These are phyloP conservation scores for Sphaceloma murrayae DNA, from an alignment of 2,329 filamentous ascomycete species.

Conservation along the genomic window DNA sequence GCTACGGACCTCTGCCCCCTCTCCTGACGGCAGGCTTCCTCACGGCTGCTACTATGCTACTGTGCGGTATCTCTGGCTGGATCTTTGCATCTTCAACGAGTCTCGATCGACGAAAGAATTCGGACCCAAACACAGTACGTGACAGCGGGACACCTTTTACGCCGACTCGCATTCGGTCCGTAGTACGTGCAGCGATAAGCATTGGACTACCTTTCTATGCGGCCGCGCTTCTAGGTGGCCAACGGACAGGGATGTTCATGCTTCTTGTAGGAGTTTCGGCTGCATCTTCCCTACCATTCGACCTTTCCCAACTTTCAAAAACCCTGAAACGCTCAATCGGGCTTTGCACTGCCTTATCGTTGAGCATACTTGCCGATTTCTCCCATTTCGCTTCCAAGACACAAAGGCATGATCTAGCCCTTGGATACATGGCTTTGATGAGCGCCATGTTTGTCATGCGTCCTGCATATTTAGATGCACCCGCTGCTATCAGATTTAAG, in stretches of 20 bases:
- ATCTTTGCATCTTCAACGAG: conserved; percentile 24
- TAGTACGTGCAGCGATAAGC: too few species aligned
- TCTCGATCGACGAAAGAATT: conserved; percentile 27
- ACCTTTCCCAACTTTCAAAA: neutral
- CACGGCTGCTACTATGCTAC: conserved; percentile 38
- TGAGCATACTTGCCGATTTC: conserved; percentile 30
- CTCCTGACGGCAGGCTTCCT: conserved; percentile 38
- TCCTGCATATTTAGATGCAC: conserved; percentile 34
- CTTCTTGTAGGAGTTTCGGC: conserved; percentile 40
- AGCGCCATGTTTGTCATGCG: conserved; percentile 40
- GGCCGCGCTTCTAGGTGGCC: conserved; percentile 45
- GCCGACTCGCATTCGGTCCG: too few species aligned
- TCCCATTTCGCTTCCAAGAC: conserved; percentile 26
- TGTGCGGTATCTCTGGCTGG: conserved; percentile 35
- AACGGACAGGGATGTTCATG: conserved; percentile 44
- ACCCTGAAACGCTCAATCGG: conserved; percentile 14
- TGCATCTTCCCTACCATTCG: conserved; percentile 27
- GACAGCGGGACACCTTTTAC: too few species aligned
- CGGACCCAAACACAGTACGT: conserved; percentile 17
- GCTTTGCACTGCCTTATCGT: conserved; percentile 26
- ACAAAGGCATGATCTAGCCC: conserved; percentile 26
- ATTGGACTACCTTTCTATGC: conserved; percentile 46
- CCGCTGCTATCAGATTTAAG: neutral
- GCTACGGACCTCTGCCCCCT: conserved; percentile 21
- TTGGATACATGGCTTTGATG: conserved; percentile 41